Evolutionary conservation across 2,329 filamentous ascomycete genomes (phyloP), one percentile per base, ranked within the genome.

Genomic region (Phialophora expanda): DNA sequence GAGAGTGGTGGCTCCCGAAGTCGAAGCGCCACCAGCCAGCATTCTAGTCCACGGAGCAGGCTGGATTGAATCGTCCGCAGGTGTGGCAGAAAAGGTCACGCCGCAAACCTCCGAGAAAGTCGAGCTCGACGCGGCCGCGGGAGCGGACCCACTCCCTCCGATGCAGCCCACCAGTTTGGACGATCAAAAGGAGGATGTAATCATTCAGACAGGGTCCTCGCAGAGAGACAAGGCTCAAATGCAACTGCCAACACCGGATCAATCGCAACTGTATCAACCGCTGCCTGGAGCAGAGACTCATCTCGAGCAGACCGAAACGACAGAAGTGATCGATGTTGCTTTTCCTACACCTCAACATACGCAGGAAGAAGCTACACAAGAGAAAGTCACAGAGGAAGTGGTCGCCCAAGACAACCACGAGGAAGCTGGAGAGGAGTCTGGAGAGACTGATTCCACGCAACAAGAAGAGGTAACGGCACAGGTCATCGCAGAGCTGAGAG

Each of bases 161-260:
- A 51, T 7, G 24, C 11, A 51, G 14, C 12, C 48, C 14, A 26
- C 11, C 24, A 24, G 11, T 30, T 2, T 32, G 14, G 12, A n/a
- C 14, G 53, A 30, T 30, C 53, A 30, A 55, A 12, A 34, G 24
- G 28, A 9, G 53, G 14, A 20, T 20, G 22, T 17, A 26, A 20
- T 22, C 17, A 28, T 7, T 53, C 46, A n/a, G 51, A 11, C 38
- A 17, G 30, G 4, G 22, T 32, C 48, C 17, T 5, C 24, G 20
- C 20, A 53, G 9, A 28, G n/a, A 2, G 9, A 22, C 26, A 48
- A 53, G 11, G 5, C 44, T 58, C 44, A 34, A 28, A 20, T n/a
- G 53, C 59, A 65, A 34, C 38, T 70, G 14, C 69, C 59, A 30
- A 70, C 66, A 17, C 69, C 66, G 17, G 66, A 69, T 54, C 66